A percentile compares a stretch with the other conserved stretches of the same genome.
phyloP scores from a whole-genome alignment of 345 rosid genomes.

The Gossypium arboreum region DNA sequence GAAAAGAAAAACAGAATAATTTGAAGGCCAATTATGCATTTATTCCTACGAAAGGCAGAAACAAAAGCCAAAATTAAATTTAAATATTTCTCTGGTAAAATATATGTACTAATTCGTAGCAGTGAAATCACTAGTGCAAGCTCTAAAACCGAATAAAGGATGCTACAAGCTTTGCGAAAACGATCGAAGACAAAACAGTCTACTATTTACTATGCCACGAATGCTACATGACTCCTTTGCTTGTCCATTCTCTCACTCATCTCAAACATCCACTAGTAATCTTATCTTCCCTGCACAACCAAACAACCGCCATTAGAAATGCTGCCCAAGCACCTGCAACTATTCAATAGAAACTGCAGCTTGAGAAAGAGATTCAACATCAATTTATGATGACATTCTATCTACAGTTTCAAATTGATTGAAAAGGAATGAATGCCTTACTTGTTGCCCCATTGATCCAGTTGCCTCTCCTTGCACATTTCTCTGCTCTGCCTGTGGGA shows the following conservation, averaged over 20 bases:
- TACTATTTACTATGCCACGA: slow-evolving; percentile 15
- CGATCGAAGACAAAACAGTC: neutral
- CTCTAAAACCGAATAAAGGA: neutral
- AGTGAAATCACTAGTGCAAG: neutral
- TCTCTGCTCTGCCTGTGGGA: slow-evolving; percentile 36
- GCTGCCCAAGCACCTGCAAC: neutral
- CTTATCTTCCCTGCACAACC: slow-evolving; percentile 38
- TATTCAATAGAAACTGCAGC: neutral
- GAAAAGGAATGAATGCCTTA: slow-evolving; percentile 22
- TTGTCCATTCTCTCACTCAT: neutral
- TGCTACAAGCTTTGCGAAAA: neutral
- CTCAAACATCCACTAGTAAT: neutral
- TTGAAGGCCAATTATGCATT: no score
- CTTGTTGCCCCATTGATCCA: slow-evolving; percentile 39
- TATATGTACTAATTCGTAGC: neutral
- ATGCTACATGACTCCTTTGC: neutral
- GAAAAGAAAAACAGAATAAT: no score
- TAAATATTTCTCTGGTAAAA: neutral
- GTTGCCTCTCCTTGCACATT: slow-evolving; percentile 39
- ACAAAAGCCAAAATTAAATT: neutral
- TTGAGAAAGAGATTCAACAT: neutral
- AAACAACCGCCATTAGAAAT: neutral
- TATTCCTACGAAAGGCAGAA: neutral
- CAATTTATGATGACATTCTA: neutral
- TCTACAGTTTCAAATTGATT: neutral